phyloP scores from a whole-genome alignment of 192 early-diverging fungal genomes.

The Coemansia guatemalensis region DNA sequence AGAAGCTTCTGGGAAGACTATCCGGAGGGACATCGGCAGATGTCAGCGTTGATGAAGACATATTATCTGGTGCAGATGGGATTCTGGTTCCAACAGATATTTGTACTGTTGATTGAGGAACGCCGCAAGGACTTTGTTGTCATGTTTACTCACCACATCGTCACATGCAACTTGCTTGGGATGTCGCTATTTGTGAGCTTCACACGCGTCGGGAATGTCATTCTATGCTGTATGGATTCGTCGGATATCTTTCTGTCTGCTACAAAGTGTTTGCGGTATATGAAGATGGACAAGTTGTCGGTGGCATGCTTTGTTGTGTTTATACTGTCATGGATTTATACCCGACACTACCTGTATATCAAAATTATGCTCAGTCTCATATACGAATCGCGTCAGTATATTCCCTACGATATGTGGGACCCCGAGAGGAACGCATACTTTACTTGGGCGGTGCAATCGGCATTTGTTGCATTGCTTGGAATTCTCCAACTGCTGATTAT shows the following conservation, averaged over 20 bases:
- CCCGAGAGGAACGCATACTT: constrained; percentile 32
- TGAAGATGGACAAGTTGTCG: constrained; percentile 57
- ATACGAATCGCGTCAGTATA: constrained; percentile 44
- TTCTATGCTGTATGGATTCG: constrained; percentile 76
- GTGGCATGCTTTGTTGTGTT: constrained; percentile 67
- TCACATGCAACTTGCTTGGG: constrained; percentile 69
- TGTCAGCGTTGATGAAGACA: constrained; percentile 59
- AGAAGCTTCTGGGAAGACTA: constrained; percentile 70
- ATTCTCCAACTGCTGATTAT: constrained; percentile 62
- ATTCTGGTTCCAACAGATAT: constrained; percentile 81
- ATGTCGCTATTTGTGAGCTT: constrained; percentile 66
- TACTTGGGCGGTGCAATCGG: constrained; percentile 8
- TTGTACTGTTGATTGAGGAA: constrained; percentile 71
- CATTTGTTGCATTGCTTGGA: constrained; percentile 32
- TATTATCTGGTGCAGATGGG: constrained; percentile 76
- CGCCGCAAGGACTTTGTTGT: constrained; percentile 70
- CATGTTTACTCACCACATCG: constrained; percentile 74
- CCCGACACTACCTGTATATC: constrained; percentile 72
- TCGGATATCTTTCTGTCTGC: constrained; percentile 76
- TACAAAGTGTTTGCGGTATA: constrained; percentile 80
- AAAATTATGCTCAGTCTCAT: constrained; percentile 59
- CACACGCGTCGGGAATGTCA: constrained; percentile 74
- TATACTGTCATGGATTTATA: constrained; percentile 71
- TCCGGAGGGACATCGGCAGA: constrained; percentile 59
- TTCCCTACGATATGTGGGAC: constrained; percentile 24